Evolutionary conservation across 208 protist genomes (phyloP), one percentile per base, ranked within the genome.

Genomic region (Balamuthia mandrillaris): DNA sequence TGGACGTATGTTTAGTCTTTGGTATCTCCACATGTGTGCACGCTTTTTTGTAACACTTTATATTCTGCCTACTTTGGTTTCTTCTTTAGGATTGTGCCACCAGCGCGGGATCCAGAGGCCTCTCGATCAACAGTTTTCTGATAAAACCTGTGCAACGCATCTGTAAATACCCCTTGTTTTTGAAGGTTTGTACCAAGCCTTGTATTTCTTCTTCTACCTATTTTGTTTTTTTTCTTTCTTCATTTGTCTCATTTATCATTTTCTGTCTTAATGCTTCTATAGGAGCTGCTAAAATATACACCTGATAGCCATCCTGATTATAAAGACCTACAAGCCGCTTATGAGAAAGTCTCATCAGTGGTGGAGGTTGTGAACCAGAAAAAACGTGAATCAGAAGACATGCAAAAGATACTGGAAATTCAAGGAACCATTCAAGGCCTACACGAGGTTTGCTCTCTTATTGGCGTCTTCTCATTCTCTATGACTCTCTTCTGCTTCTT

Each of bases 311-410:
- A 77, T 51, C 66, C 12, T 12, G 66, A 77, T 24, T 77, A 77
- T 52, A 39, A 18, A 14, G 66, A 77, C 37, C 33, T 39, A 16
- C 37, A 77, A 27, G 66, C 66, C 42, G 66, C 66, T 10, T 51
- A 51, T 9, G 66, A 77, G 27, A 77, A 77, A 27, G 42, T 77
- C 16, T 39, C 37, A 51, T 29, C 33, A 24, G 66, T 77, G 12
- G 66, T 77, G 12, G 66, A 77, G 49, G 66, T 51, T 18, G 66
- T 77, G 16, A 77, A 77, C 42, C 37, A 77, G 66, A 77, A 77
- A 39, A 77, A 77, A 51, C 31, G 66, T 31, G 66, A 77, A 16
- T 77, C 66, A 18, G 66, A 77, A 52, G 49, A 77, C 66, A 12
- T 77, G 29, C 66, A 77, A 27, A 77, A 77, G 49, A 77, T 77